phyloP scores from a whole-genome alignment of 352 stramenopile genomes.

The Globisporangium polare region DNA sequence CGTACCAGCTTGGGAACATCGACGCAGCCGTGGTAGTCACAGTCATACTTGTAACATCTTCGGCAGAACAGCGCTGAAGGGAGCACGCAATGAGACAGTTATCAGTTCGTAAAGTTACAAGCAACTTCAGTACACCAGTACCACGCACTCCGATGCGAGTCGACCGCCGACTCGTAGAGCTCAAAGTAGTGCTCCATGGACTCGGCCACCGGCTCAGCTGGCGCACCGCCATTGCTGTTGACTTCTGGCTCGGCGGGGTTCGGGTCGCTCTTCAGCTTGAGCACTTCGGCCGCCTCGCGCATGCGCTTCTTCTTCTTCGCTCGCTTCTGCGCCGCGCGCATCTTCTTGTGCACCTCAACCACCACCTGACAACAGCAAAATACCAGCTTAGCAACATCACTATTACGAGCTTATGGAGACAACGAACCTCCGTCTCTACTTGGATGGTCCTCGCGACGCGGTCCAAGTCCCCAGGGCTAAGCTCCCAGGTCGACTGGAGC shows the following conservation, averaged over 20 bases:
- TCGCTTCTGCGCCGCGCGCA: slow-evolving; percentile 29
- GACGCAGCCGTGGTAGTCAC: slow-evolving; percentile 70
- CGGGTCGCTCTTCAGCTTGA: slow-evolving; percentile 9
- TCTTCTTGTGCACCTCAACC: slow-evolving; percentile 60
- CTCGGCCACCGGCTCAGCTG: slow-evolving; percentile 8
- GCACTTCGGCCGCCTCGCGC: slow-evolving; percentile 13
- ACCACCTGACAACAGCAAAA: slow-evolving; percentile 27
- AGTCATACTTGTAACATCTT: slow-evolving; percentile 83
- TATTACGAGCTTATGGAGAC: too few relatives aligned
- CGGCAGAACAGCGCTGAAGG: slow-evolving; percentile 66
- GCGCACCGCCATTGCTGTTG: background rate
- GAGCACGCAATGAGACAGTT: background rate
- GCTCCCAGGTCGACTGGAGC: slow-evolving; percentile 69
- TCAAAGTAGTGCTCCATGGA: slow-evolving; percentile 40
- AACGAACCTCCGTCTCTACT: slow-evolving; percentile 43
- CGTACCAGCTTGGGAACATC: slow-evolving; percentile 57
- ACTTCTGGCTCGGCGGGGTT: background rate
- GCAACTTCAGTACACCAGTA: background rate
- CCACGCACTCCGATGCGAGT: slow-evolving; percentile 64
- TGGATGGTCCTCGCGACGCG: slow-evolving; percentile 59
- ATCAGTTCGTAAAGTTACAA: background rate
- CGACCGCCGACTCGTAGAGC: slow-evolving; percentile 50
- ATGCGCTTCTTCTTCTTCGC: slow-evolving; percentile 38
- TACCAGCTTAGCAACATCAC: background rate
- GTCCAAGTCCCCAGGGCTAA: slow-evolving; percentile 49